Base-by-base conservation (phyloP, 352 stramenopile genomes). In the Phytophthora megakarya region DNA sequence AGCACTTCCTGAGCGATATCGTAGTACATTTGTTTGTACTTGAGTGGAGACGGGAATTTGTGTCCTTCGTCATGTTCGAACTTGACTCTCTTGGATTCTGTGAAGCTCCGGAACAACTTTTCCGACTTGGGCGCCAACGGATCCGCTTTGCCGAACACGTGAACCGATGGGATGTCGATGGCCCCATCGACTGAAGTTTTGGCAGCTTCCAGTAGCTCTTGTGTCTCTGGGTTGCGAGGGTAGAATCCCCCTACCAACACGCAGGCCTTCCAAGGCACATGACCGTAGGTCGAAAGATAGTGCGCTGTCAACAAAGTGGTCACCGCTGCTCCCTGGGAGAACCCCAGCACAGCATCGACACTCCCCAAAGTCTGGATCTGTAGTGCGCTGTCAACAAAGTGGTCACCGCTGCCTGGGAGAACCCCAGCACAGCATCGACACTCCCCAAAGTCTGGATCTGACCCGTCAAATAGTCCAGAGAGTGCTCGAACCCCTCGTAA, bases 61-160 rank as follows among this genome's bases (percentile, higher is more conserved):
- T 91, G 83, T n/a, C 81, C 83, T 66, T 89, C 81, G n/a, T 90
- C 73, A 46, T 92, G 83, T 22, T 77, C 76, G 37, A 91, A 86
- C 22, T 63, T 67, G 25, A 78, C 11, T 37, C 74, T 70, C 10
- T 67, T 64, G 15, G 62, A 66, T 22, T 30, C 45, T 6, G 76
- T 63, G 52, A 83, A 92, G 40, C 67, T 72, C 10, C 74, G 65
- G 28, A 78, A 68, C 30, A 93, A 65, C 33, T 77, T 77, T 40
- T 89, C 61, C n/a, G 72, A 80, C 22, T 84, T 67, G n/a, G 58
- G 32, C 21, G 72, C 65, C 33, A 88, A 65, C 11, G 66, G 38
- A 61, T 93, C 83, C 16, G 65, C 60, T 15, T 51, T 73, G 25
- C 82, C 81, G 19, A 92, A 73, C 32, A 90, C 73, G 65, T 92